phyloP scores from a whole-genome alignment of 345 rosid genomes.

The Camelina laxa region DNA sequence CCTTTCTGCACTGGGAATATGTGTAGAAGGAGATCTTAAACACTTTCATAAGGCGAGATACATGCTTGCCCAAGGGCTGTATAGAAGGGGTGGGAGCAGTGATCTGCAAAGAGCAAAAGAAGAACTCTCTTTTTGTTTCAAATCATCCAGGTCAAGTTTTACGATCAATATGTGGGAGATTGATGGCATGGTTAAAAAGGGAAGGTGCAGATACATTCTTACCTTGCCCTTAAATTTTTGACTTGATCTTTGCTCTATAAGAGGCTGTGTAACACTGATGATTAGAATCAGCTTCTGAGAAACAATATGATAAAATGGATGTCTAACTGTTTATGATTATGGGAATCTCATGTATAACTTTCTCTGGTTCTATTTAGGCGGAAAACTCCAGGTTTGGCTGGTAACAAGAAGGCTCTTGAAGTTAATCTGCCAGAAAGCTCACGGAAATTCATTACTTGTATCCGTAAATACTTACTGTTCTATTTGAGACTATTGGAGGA shows the following conservation, averaged over 20 bases:
- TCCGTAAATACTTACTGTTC: slow-evolving; percentile 83
- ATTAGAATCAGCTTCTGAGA: slow-evolving; percentile 24
- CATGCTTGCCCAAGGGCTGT: slow-evolving; percentile 91
- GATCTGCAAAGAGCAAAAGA: slow-evolving; percentile 94
- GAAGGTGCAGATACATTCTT: slow-evolving; percentile 62
- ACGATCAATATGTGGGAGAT: slow-evolving; percentile 99
- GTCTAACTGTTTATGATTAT: slow-evolving; percentile 20
- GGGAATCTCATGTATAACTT: slow-evolving; percentile 26
- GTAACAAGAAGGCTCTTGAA: slow-evolving; percentile 87
- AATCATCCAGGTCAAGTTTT: slow-evolving; percentile 87
- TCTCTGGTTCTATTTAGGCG: slow-evolving; percentile 61
- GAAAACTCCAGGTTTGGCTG: slow-evolving; percentile 74
- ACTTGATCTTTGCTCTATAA: neutral
- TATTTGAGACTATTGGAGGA: slow-evolving; percentile 92
- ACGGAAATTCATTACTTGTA: slow-evolving; percentile 94
- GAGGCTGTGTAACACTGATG: slow-evolving; percentile 8
- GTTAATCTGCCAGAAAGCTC: slow-evolving; percentile 96
- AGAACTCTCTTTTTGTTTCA: slow-evolving; percentile 93
- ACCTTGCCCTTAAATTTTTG: neutral
- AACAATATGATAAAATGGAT: slow-evolving; percentile 24
- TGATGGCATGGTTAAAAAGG: slow-evolving; percentile 95
- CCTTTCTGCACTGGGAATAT: slow-evolving; percentile 81
- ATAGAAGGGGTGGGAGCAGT: slow-evolving; percentile 67
- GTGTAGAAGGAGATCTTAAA: slow-evolving; percentile 95
- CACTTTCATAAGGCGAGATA: slow-evolving; percentile 98